Evolutionary conservation across 352 stramenopile species (phyloP).

Genomic region (Phytopythium litorale): DNA sequence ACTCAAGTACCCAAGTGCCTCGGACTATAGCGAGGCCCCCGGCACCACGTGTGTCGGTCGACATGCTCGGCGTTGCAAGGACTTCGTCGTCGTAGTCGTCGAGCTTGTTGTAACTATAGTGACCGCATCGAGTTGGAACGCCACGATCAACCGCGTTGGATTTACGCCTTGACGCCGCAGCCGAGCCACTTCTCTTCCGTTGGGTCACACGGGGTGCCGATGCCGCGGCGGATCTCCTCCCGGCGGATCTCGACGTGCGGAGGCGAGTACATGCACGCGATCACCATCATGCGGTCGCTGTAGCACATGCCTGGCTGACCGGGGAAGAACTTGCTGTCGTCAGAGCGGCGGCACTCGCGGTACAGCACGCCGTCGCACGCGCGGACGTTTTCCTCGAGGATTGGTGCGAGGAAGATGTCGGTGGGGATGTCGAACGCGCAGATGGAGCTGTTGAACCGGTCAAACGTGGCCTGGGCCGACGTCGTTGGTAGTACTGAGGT

Average conservation of each 20-base stretch:
- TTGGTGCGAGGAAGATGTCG: slow-evolving; percentile 1
- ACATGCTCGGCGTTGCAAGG: no score
- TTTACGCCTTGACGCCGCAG: background rate
- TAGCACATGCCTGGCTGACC: slow-evolving; percentile 4
- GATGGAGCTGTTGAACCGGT: slow-evolving; percentile 4
- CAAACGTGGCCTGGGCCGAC: background rate
- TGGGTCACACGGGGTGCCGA: slow-evolving; percentile 9
- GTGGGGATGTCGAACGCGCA: slow-evolving; percentile 1
- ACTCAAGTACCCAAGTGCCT: no score
- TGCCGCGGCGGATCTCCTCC: slow-evolving; percentile 9
- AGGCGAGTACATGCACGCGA: slow-evolving; percentile 1
- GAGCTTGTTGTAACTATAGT: no score
- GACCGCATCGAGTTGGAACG: background rate
- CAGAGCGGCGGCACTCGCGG: background rate
- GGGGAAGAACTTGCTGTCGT: background rate
- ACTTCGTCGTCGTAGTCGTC: no score
- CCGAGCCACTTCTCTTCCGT: slow-evolving; percentile 16
- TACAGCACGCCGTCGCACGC: slow-evolving; percentile 6
- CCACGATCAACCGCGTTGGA: no score
- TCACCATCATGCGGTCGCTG: slow-evolving; percentile 4
- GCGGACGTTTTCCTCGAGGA: slow-evolving; percentile 3
- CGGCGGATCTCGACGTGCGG: background rate
- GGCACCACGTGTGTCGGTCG: no score
- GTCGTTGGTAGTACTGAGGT: background rate
- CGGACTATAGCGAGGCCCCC: no score